Conservation (phyloP, 1,284 basidiomycete species). For the Pseudozyma tsukubaensis region DNA sequence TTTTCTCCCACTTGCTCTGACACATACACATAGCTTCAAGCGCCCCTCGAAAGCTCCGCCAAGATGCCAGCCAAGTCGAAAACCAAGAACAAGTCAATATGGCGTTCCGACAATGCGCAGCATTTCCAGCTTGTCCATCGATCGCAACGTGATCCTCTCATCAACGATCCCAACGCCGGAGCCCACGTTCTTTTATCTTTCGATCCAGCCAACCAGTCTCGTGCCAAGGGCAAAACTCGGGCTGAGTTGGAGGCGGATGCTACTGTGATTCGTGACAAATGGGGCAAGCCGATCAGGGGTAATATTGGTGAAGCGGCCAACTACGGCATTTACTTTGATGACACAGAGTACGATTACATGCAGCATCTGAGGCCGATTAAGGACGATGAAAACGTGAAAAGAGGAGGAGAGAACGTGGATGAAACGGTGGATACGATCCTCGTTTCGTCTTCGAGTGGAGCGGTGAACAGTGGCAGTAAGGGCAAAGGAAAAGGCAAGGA, state of each 20-base stretch:
- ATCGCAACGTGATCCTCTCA: slow-evolving; percentile 93
- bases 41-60: neutral
- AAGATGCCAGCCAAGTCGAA: slow-evolving; percentile 59
- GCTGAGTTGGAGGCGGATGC: slow-evolving; percentile 77
- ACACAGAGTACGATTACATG: slow-evolving; percentile 99
- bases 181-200: slow-evolving; percentile 88
- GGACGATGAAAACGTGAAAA: slow-evolving; percentile 55
- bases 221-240: slow-evolving; percentile 78
- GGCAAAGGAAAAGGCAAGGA: slow-evolving; percentile 50
- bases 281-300: slow-evolving; percentile 34
- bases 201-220: slow-evolving; percentile 71
- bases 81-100: slow-evolving; percentile 75
- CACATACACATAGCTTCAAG: neutral
- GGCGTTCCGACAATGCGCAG: slow-evolving; percentile 85
- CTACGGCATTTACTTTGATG: slow-evolving; percentile 95
- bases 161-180: slow-evolving; percentile 90
- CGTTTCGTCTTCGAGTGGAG: slow-evolving; percentile 22
- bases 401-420: slow-evolving; percentile 61
- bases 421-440: slow-evolving; percentile 58
- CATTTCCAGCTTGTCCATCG: slow-evolving; percentile 98
- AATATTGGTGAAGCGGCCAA: slow-evolving; percentile 84
- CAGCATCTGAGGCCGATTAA: slow-evolving; percentile 78
- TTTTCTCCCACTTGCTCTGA: neutral
- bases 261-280: slow-evolving; percentile 74
- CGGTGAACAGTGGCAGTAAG: slow-evolving; percentile 35